Evolutionary conservation across 345 rosid genomes (phyloP), one percentile per base, ranked within the genome.

Genomic region (Eutrema heterophyllum): DNA sequence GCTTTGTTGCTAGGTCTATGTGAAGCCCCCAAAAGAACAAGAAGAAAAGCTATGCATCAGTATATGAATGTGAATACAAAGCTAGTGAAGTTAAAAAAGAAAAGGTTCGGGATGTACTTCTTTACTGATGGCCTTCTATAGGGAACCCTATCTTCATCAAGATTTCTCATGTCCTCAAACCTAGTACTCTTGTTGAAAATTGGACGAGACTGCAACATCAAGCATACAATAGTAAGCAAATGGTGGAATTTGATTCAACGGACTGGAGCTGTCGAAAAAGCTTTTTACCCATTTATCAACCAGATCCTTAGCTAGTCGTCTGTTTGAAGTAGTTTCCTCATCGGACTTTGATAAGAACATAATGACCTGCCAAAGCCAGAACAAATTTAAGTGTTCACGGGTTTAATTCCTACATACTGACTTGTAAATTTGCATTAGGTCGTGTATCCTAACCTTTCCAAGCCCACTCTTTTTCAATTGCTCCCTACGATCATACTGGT

Each of bases 181-280:
- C 99, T 88, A 58, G 99, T 95, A 68, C 97, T 92, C 92, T 95
- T 92, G 69, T 90, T 95, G 75, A 95, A 95, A 74, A 95, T 90
- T 7, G 99, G 97, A 24, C 97, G 95, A 84, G 97, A 89, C 99
- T 95, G 86, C 81, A 88, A 59, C 48, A 68, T 41, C 29, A 71
- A 70, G 51, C 53, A 45, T 27, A 26, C 21, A 21, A 21, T 21
- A 68, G 53, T 79, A 38, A 77, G 59, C 38, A 49, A 66, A 41
- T 10, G 16, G 40, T 63, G 35, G 27, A 43, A 48, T 49, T 27
- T 2, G 14, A 49, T 27, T 59, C 27, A 8, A 60, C 10, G 12
- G 58, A 48, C 7, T 58, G 38, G 56, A 66, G 75, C 26, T 32
- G 10, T 55, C 6, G 50, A 21, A 43, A 54, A 49, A 54, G 30